A percentile compares a stretch with the other conserved stretches of the same genome.
These are phyloP conservation scores for Diaporthe longicolla DNA, from an alignment of 2,329 filamentous ascomycete species.

Conservation along the genomic window DNA sequence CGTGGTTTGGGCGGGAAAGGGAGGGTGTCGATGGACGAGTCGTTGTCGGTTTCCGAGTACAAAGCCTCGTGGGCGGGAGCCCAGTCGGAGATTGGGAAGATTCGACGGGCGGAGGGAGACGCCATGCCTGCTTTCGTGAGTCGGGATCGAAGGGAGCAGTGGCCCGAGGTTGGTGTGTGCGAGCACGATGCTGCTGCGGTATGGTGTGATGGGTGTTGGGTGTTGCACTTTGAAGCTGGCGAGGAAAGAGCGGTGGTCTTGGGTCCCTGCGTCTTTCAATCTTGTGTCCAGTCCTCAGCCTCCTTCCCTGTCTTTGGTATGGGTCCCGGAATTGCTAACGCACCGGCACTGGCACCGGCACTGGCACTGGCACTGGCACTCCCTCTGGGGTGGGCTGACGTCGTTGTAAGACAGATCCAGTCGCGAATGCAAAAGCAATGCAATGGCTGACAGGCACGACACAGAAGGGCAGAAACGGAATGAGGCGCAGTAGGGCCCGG, in stretches of 20 bases:
- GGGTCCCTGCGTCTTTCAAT: slow-evolving; percentile 9
- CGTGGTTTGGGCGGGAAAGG: slow-evolving; percentile 39
- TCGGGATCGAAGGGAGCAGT: slow-evolving; percentile 20
- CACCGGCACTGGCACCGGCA: neutral
- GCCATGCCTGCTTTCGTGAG: slow-evolving; percentile 34
- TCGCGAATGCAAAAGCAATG: neutral
- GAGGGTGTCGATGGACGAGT: slow-evolving; percentile 43
- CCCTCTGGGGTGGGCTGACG: neutral
- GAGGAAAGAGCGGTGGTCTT: slow-evolving; percentile 3
- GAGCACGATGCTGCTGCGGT: neutral
- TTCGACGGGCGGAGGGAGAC: slow-evolving; percentile 53
- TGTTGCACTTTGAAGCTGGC: neutral
- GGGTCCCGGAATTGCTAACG: neutral
- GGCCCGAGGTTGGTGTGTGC: slow-evolving; percentile 21
- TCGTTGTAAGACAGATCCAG: neutral
- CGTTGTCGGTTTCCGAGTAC: slow-evolving; percentile 49
- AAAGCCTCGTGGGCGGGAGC: slow-evolving; percentile 60
- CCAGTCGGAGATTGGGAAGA: slow-evolving; percentile 59
- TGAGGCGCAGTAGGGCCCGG: too few relatives aligned
- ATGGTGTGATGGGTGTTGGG: neutral
- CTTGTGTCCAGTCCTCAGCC: neutral
- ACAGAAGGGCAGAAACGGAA: neutral
- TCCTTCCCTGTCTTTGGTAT: neutral
- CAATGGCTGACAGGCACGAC: neutral
- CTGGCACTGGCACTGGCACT: neutral